phyloP scores from a whole-genome alignment of 208 protist genomes.

The Dictyostelium gargantuum region DNA sequence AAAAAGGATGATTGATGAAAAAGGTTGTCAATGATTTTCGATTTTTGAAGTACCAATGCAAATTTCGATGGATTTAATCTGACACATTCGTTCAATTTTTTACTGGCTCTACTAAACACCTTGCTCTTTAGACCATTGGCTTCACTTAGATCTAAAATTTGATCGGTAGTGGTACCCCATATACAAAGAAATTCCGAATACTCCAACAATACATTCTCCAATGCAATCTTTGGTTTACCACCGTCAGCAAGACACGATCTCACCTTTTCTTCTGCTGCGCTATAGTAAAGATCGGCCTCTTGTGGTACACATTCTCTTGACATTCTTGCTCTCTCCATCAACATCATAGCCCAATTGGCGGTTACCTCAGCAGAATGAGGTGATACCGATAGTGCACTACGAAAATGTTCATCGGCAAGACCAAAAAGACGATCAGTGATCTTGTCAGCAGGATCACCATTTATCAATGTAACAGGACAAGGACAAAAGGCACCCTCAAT shows the following conservation, averaged over 20 bases:
- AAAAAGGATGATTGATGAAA: background rate
- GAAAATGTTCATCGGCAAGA: constrained; percentile 37
- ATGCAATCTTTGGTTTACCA: constrained; percentile 41
- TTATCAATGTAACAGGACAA: background rate
- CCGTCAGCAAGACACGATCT: constrained; percentile 12
- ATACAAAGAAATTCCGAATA: constrained; percentile 49
- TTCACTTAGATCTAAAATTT: constrained; percentile 19
- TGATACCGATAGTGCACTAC: constrained; percentile 7
- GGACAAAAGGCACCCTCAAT: background rate
- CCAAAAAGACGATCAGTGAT: constrained; percentile 31
- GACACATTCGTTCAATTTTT: constrained; percentile 13
- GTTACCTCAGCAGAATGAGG: constrained; percentile 21
- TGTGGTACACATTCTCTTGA: background rate
- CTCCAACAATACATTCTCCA: constrained; percentile 49
- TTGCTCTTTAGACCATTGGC: constrained; percentile 28
- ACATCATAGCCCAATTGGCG: constrained; percentile 49
- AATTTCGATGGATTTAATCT: constrained; percentile 57
- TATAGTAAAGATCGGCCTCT: background rate
- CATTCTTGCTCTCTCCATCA: constrained; percentile 47
- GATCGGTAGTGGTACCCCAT: background rate
- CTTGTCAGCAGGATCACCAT: background rate
- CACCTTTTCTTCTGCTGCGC: constrained; percentile 27
- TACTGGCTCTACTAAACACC: background rate
- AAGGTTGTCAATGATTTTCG: background rate
- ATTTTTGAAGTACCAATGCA: background rate